A percentile compares a stretch with the other conserved stretches of the same genome.
phyloP scores from a whole-genome alignment of 2,329 filamentous ascomycete genomes.

The Seiridium unicorne region DNA sequence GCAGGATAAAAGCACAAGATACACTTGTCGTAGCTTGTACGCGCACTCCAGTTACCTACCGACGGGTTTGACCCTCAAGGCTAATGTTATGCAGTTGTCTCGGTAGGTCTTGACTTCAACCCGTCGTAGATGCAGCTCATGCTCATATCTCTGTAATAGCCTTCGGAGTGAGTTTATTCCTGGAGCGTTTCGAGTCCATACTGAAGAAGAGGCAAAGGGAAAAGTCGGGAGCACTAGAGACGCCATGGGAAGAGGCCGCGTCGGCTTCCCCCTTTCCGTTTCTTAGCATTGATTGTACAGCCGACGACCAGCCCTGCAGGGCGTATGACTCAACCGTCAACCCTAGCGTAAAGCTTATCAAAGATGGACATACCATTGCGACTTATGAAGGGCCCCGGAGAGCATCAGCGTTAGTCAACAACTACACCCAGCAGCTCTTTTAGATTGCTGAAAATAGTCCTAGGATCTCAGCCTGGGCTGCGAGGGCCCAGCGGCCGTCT shows the following conservation, averaged over 20 bases:
- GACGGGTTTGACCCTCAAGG: neutral
- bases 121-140: neutral
- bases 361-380: constrained; percentile 10
- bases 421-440: neutral
- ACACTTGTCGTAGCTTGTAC: neutral
- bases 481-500: constrained; percentile 23
- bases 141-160: neutral
- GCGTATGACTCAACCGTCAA: constrained; percentile 11
- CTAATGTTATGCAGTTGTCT: neutral
- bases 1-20: neutral
- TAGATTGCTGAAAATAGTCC: neutral
- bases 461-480: constrained; percentile 20
- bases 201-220: constrained; percentile 10
- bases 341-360: constrained; percentile 15
- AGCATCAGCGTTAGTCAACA: constrained; percentile 17
- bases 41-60: neutral
- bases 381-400: constrained; percentile 20
- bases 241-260: constrained; percentile 16
- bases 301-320: constrained; percentile 9
- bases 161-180: neutral
- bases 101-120: neutral
- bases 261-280: constrained; percentile 12
- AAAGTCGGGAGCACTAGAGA: constrained; percentile 16
- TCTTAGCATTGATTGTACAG: constrained; percentile 19
- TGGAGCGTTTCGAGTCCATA: neutral